These are phyloP conservation scores for Mentha longifolia DNA, from an alignment of 257 asterid genomes.

Conservation along the genomic window DNA sequence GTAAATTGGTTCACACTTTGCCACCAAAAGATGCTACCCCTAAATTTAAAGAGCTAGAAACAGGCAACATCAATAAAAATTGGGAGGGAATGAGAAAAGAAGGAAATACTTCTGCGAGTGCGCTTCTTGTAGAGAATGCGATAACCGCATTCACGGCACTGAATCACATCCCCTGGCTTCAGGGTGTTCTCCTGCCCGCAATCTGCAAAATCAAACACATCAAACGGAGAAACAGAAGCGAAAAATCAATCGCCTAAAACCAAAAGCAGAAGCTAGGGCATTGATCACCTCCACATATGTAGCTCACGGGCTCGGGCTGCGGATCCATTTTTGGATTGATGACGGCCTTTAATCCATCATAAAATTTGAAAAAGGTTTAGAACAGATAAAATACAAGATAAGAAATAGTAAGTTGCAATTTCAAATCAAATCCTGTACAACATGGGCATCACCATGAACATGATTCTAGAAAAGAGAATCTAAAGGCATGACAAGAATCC, in stretches of 20 bases:
- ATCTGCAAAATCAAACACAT: conserved; percentile 46
- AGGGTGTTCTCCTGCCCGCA: conserved; percentile 89
- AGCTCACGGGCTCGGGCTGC: conserved; percentile 77
- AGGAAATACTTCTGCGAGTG: conserved; percentile 69
- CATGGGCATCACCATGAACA: conserved; percentile 22
- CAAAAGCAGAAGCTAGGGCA: neutral
- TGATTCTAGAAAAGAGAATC: conserved; percentile 1
- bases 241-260: neutral
- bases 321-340: conserved; percentile 55
- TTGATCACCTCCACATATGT: conserved; percentile 61
- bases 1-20: no score
- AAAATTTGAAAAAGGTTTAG: neutral
- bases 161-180: conserved; percentile 83
- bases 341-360: neutral
- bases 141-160: conserved; percentile 90
- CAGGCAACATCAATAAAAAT: no score
- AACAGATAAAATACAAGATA: neutral
- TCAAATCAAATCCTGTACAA: conserved; percentile 18
- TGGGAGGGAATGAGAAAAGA: neutral
- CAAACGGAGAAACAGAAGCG: neutral
- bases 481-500: neutral
- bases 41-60: no score
- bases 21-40: no score
- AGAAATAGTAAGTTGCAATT: neutral
- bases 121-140: conserved; percentile 95